Evolutionary conservation across 2,329 filamentous ascomycete species (phyloP), one percentile per base, ranked within the genome.

Genomic region (Macrophomina phaseolina): DNA sequence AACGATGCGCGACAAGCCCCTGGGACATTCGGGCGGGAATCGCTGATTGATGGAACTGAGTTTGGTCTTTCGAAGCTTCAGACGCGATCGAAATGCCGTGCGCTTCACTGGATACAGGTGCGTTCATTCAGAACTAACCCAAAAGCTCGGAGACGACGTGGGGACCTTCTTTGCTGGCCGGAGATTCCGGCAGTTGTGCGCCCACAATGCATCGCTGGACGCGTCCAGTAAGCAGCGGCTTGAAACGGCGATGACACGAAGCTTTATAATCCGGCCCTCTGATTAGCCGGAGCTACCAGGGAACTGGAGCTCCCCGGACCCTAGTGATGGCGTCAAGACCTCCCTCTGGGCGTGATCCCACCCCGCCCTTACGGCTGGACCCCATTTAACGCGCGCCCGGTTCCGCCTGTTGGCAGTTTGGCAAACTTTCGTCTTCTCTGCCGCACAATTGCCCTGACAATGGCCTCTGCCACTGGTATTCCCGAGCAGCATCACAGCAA

Each of bases 381-480:
- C 45, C 60, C 55, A 32, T 58, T 38, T 65, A 65, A 65, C 53
- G 56, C 46, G 11, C 28, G 28, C 38, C 32, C 42, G 58, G 30
- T 46, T 48, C 58, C 63, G 30, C 32, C 28, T 14, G 34, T 9
- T 12, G 30, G 16, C 51, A 2, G 12, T 9, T 11, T 40, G 5
- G 3, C 14, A 28, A 28, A 4, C 11, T 40, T 32, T 30, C 38
- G 40, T 14, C 4, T 38, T 18, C 30, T 49, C 11, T 16, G 30
- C 45, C 30, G 30, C 8, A 23, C n/a, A 9, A 23, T 30, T 30
- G 32, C 58, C 40, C 23, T 14, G 38, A 63, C 1, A 36, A 93
- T 93, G 90, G 86, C 90, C 38, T 91, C 89, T 68, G 85, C 88
- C 65, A 90, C 89, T 42, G 89, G 88, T 64, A 86, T 90, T 67